Conservation (phyloP, 805 yeast species). For the Candida maltosa region DNA sequence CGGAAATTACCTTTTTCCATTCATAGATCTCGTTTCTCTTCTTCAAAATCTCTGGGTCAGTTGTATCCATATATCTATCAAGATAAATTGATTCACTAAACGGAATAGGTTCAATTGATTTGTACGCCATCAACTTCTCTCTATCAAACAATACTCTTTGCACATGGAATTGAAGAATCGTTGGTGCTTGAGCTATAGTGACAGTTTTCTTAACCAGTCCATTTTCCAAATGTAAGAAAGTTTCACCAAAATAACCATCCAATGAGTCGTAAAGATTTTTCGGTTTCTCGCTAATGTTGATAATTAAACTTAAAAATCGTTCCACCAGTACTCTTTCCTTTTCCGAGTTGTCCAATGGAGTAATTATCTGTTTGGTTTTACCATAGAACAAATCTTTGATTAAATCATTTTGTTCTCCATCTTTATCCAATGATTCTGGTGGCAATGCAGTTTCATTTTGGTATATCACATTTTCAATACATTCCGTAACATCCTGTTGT, state of each 20-base stretch:
- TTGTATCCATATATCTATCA: constrained; percentile 82
- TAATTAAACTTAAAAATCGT: constrained; percentile 75
- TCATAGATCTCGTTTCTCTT: constrained; percentile 55
- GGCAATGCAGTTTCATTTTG: constrained; percentile 86
- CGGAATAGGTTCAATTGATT: constrained; percentile 77
- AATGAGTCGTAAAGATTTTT: constrained; percentile 86
- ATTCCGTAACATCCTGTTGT: constrained; percentile 97
- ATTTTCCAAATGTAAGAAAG: constrained; percentile 62
- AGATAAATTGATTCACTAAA: constrained; percentile 75
- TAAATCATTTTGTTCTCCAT: constrained; percentile 80
- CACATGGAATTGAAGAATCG: constrained; percentile 84
- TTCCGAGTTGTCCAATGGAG: constrained; percentile 40
- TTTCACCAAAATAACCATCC: constrained; percentile 79
- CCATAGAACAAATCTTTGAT: constrained; percentile 84
- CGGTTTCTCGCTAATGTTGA: constrained; percentile 86
- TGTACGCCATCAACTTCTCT: constrained; percentile 67
- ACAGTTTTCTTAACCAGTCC: constrained; percentile 74
- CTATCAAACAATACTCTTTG: constrained; percentile 92
- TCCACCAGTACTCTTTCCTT: constrained; percentile 46
- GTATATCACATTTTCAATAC: constrained; percentile 88
- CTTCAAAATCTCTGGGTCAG: constrained; percentile 48
- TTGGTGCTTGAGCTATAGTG: constrained; percentile 70
- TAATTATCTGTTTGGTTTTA: constrained; percentile 72
- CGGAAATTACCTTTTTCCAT: constrained; percentile 57
- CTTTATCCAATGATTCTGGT: constrained; percentile 57